A percentile compares a stretch with the other conserved stretches of the same genome.
Evolutionary conservation across 495 filamentous ascomycete genomes (phyloP).

Genomic region (Rostrohypoxylon terebratum): DNA sequence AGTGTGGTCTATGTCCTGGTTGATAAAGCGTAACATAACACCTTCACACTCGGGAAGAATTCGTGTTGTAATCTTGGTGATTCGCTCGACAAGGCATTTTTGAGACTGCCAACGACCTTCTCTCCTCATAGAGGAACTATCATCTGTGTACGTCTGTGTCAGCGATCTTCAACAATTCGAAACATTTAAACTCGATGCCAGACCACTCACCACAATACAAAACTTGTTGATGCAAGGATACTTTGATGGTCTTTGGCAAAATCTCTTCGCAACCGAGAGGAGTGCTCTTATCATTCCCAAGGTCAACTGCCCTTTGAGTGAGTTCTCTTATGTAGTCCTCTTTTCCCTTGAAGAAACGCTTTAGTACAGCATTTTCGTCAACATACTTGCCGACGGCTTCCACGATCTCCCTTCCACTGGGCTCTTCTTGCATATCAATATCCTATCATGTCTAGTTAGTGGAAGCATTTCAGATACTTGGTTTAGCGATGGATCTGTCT

Average conservation of each 20-base stretch:
- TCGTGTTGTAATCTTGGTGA: conserved; percentile 5
- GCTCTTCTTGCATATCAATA: neutral
- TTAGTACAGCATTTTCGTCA: neutral
- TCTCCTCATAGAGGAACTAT: neutral
- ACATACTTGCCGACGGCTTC: conserved; percentile 2
- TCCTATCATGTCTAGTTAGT: neutral
- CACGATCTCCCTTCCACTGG: neutral
- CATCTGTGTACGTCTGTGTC: neutral
- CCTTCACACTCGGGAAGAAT: neutral
- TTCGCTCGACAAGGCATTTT: neutral
- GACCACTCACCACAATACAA: neutral
- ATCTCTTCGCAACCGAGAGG: neutral
- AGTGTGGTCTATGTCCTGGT: neutral
- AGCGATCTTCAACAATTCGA: neutral
- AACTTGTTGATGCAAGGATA: conserved; percentile 7
- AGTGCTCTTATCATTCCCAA: neutral
- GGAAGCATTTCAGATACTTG: neutral
- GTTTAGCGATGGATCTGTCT: no score
- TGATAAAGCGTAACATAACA: neutral
- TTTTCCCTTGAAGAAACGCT: conserved; percentile 24
- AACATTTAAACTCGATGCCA: neutral
- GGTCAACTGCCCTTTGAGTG: conserved; percentile 6
- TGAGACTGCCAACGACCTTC: neutral
- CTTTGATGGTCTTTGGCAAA: conserved; percentile 1
- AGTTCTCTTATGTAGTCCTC: conserved; percentile 15